Conservation (phyloP, 208 protist species). For the Vickermania spadyakhi region DNA sequence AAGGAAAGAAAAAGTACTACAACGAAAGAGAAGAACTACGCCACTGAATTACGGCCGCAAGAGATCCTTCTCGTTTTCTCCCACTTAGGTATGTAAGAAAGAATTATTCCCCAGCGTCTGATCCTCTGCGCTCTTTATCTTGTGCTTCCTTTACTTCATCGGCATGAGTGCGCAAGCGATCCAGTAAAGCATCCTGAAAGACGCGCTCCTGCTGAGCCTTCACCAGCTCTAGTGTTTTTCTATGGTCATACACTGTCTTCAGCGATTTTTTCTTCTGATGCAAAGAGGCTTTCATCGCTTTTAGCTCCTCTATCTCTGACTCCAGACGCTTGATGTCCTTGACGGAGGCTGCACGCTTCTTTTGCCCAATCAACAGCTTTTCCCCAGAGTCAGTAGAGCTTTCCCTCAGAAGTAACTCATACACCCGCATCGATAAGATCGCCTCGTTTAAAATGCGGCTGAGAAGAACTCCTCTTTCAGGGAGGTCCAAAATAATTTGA, state of each 20-base stretch:
- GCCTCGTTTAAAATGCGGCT: conserved; percentile 41
- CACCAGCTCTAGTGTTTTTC: conserved; percentile 1
- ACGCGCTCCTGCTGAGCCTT: conserved; percentile 7
- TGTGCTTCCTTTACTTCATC: conserved; percentile 23
- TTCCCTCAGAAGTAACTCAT: conserved; percentile 20
- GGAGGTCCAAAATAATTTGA: conserved; percentile 46
- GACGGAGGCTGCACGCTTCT: conserved; percentile 11
- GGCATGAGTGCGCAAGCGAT: conserved; percentile 25
- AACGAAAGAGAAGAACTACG: too few relatives aligned
- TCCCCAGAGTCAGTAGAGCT: conserved; percentile 10
- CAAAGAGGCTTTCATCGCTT: conserved; percentile 7
- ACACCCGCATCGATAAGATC: conserved; percentile 21
- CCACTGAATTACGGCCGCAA: too few relatives aligned
- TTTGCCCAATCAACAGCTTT: conserved; percentile 16
- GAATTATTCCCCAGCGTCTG: background rate
- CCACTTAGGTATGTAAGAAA: background rate
- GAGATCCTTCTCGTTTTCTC: too few relatives aligned
- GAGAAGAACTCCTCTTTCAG: conserved; percentile 55
- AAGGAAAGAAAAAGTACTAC: too few relatives aligned
- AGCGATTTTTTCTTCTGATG: conserved; percentile 15
- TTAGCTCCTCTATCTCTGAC: conserved; percentile 20
- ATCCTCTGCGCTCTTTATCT: conserved; percentile 24
- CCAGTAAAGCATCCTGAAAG: conserved; percentile 18
- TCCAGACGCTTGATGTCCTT: conserved; percentile 8
- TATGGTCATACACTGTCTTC: conserved; percentile 11